Evolutionary conservation across 345 rosid genomes (phyloP), one percentile per base, ranked within the genome.

Genomic region (Noccaea bulbosa): DNA sequence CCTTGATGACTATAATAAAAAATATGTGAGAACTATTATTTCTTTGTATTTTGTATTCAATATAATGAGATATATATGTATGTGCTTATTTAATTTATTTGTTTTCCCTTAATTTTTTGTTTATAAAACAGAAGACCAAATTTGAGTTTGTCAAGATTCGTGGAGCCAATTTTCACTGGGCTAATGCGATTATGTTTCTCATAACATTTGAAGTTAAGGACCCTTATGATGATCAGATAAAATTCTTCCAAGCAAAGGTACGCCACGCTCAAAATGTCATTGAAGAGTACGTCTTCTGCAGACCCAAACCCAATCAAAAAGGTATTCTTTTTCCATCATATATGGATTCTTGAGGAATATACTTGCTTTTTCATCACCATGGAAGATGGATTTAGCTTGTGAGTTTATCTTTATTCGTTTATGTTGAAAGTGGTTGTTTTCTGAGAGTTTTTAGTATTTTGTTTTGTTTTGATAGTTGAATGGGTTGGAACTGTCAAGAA

Each of bases 171-270:
- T 55, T 7, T 6, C 34, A 55, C 54, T 12, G 8, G 24, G 32
- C 54, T 11, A n/a, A 4, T 33, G 64, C 44, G 2, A 7, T 69
- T 0, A 69, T 69, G 65, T 56, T 5, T 35, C 73, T 69, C 47
- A 57, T 69, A 57, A 69, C 73, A 6, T 57, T 46, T 43, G 8
- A 69, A 45, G 73, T 57, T 2, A 9, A 9, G n/a, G 65, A 69
- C 57, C 73, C 56, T 45, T 57, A n/a, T 14, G 73, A 69, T 57
- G 47, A 11, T 2, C 3, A 0, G 46, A 20, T 57, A 3, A 69
- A 69, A 35, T 14, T 4, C 20, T 69, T 69, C 16, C 65, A 37
- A 46, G 10, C 73, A 46, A 46, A 65, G 10, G 48, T 69, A 4
- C 65, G 11, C 16, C 15, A 69, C 16, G 8, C 17, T 5, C 6